Conservation (phyloP, 805 yeast genomes). For the Tetrapisispora taiwanensis region DNA sequence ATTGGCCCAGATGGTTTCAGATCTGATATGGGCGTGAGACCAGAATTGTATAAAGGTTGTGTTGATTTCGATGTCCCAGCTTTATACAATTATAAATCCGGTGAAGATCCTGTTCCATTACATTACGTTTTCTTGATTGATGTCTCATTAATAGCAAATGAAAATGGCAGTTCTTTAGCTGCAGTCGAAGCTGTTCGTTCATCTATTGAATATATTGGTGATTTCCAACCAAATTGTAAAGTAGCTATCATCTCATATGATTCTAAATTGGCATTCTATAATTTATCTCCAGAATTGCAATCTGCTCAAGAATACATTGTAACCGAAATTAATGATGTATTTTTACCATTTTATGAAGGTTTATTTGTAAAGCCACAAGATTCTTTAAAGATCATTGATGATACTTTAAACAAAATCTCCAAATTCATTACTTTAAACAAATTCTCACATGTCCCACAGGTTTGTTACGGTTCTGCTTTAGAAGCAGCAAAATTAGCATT, state of each 20-base stretch:
- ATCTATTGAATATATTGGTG: conserved; percentile 30
- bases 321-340: conserved; percentile 44
- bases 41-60: conserved; percentile 69
- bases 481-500: conserved; percentile 54
- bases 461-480: conserved; percentile 70
- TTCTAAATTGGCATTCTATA: conserved; percentile 56
- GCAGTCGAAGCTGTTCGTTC: conserved; percentile 60
- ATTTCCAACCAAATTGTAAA: conserved; percentile 33
- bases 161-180: conserved; percentile 41
- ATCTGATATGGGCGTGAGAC: conserved; percentile 38
- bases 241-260: conserved; percentile 71
- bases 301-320: conserved; percentile 49
- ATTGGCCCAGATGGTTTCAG: conserved; percentile 53
- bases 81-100: conserved; percentile 46
- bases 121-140: conserved; percentile 67
- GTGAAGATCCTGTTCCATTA: conserved; percentile 36
- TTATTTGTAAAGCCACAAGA: conserved; percentile 69
- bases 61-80: conserved; percentile 74
- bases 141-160: conserved; percentile 48
- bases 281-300: conserved; percentile 45
- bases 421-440: conserved; percentile 28
- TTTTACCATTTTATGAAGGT: conserved; percentile 66
- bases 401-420: conserved; percentile 42
- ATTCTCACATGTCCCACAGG: conserved; percentile 35
- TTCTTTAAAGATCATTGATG: conserved; percentile 51